These are phyloP conservation scores for Neurospora intermedia DNA, from an alignment of 495 filamentous ascomycete genomes.

Conservation along the genomic window DNA sequence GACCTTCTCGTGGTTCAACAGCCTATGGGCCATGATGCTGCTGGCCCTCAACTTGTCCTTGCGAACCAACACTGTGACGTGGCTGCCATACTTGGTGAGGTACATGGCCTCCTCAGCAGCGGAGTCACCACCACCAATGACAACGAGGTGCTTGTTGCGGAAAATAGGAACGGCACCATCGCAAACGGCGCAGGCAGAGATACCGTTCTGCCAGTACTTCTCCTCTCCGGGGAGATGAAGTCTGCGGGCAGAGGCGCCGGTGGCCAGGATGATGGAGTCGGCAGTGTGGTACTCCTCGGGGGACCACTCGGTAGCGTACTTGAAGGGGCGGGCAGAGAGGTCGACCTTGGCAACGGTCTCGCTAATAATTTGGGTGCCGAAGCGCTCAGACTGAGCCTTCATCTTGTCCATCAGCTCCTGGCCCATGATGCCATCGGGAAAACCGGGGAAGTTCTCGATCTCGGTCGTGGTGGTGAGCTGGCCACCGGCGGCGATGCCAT, in stretches of 20 bases:
- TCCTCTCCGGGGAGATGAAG: slow-evolving; percentile 81
- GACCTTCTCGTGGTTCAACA: slow-evolving; percentile 76
- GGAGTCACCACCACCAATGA: slow-evolving; percentile 95
- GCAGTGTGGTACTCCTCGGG: slow-evolving; percentile 74
- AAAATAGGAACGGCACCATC: slow-evolving; percentile 97
- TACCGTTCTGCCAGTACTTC: slow-evolving; percentile 91
- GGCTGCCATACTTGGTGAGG: slow-evolving; percentile 91
- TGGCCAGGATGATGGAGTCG: slow-evolving; percentile 87
- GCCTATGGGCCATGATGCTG: slow-evolving; percentile 82
- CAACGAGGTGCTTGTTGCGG: slow-evolving; percentile 85
- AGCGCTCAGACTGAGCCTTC: slow-evolving; percentile 81
- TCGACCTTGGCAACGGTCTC: slow-evolving; percentile 90
- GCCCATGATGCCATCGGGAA: slow-evolving; percentile 79
- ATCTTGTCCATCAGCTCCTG: slow-evolving; percentile 86
- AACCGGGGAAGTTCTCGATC: slow-evolving; percentile 95
- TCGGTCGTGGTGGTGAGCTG: slow-evolving; percentile 98
- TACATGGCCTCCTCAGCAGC: slow-evolving; percentile 97
- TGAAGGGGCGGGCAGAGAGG: slow-evolving; percentile 75
- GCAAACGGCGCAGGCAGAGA: slow-evolving; percentile 94
- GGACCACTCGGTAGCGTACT: slow-evolving; percentile 74
- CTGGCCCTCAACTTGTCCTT: slow-evolving; percentile 74
- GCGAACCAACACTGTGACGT: slow-evolving; percentile 88
- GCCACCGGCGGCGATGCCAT: slow-evolving; percentile 90
- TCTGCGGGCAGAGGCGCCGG: slow-evolving; percentile 81
- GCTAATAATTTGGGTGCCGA: slow-evolving; percentile 82